Conservation (phyloP, 805 yeast genomes). For the Brettanomyces bruxellensis region DNA sequence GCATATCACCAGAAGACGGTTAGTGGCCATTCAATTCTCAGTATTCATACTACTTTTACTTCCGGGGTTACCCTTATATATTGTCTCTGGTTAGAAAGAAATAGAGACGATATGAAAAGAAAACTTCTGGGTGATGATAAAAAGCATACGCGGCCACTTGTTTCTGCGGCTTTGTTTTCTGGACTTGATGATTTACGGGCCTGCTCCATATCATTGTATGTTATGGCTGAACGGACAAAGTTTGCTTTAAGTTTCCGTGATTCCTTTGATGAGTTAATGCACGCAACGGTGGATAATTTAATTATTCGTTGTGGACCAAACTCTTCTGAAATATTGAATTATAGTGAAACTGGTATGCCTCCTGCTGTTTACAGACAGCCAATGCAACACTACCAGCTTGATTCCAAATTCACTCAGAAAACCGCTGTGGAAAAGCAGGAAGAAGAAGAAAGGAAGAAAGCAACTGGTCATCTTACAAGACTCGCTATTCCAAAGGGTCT, state of each 20-base stretch:
- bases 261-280: constrained; percentile 58
- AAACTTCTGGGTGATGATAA: constrained; percentile 46
- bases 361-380: constrained; percentile 47
- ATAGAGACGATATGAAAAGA: constrained; percentile 48
- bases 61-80: constrained; percentile 63
- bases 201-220: constrained; percentile 55
- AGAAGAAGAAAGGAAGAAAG: constrained; percentile 39
- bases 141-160: constrained; percentile 51
- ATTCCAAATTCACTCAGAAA: constrained; percentile 22
- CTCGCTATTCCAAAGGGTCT: constrained; percentile 46
- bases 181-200: constrained; percentile 58
- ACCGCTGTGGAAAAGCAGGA: constrained; percentile 31
- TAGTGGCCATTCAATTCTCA: constrained; percentile 55
- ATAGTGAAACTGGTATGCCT: constrained; percentile 42
- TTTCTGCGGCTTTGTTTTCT: constrained; percentile 42
- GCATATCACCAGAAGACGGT: constrained; percentile 56
- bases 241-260: constrained; percentile 56
- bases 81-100: constrained; percentile 59
- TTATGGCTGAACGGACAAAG: constrained; percentile 57
- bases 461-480: constrained; percentile 42
- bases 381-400: constrained; percentile 27
- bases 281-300: constrained; percentile 54
- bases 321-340: constrained; percentile 45
- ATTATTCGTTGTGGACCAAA: constrained; percentile 58
- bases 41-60: constrained; percentile 58